Conservation (phyloP, 225 moss, liverwort and hornwort species). For the Asterella californica region DNA sequence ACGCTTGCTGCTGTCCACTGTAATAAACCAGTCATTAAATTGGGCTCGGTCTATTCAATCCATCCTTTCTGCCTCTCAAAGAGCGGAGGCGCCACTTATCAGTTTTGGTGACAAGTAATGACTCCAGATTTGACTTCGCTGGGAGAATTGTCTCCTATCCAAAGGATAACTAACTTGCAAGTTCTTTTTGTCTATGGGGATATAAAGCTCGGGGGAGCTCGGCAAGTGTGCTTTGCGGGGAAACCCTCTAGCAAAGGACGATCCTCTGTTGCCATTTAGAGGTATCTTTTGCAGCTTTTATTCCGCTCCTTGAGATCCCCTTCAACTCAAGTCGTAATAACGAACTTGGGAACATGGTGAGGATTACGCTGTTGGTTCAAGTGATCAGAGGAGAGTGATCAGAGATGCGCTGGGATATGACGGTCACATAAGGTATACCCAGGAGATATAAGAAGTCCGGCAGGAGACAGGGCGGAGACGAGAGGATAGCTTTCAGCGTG, state of each 20-base stretch:
- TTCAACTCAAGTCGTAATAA: constrained; percentile 2
- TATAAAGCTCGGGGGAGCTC: constrained; percentile 11
- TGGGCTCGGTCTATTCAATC: constrained; percentile 16
- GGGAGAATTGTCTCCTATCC: constrained; percentile 11
- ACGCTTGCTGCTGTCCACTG: constrained; percentile 18
- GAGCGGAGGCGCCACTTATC: constrained; percentile 13
- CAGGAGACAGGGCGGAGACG: background rate
- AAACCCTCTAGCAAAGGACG: background rate
- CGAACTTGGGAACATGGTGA: background rate
- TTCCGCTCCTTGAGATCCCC: background rate
- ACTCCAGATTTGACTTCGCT: constrained; percentile 8
- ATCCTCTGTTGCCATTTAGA: constrained; percentile 6
- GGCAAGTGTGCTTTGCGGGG: constrained; percentile 1
- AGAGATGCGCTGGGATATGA: background rate
- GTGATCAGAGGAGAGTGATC: background rate
- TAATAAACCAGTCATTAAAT: constrained; percentile 26
- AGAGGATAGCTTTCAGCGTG: background rate
- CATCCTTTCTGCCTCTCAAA: background rate
- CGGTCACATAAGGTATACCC: background rate
- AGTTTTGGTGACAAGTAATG: constrained; percentile 19
- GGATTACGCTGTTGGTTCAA: background rate
- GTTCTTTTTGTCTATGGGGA: background rate
- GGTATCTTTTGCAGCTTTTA: constrained; percentile 1
- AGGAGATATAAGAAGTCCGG: background rate
- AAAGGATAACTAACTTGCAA: constrained; percentile 15